These are phyloP conservation scores for Iberis pinnata DNA, from an alignment of 345 rosid species.

Conservation along the genomic window DNA sequence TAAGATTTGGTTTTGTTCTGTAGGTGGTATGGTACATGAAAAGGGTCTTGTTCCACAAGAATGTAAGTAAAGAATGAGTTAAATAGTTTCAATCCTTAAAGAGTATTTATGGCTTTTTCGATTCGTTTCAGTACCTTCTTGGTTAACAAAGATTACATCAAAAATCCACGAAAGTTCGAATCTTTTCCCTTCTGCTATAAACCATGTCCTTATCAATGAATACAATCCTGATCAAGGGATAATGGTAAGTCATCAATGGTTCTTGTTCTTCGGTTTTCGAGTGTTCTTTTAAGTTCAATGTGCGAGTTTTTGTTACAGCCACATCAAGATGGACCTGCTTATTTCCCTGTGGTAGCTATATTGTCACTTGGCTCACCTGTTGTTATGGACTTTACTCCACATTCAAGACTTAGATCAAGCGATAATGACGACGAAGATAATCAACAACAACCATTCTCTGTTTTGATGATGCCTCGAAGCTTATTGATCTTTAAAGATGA, in stretches of 20 bases:
- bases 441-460: slow-evolving; percentile 49
- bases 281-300: slow-evolving; percentile 2
- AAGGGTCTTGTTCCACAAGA: slow-evolving; percentile 91
- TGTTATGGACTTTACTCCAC: slow-evolving; percentile 81
- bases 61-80: slow-evolving; percentile 39
- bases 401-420: slow-evolving; percentile 43
- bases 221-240: slow-evolving; percentile 83
- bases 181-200: slow-evolving; percentile 63
- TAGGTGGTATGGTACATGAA: slow-evolving; percentile 95
- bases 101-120: background rate
- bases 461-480: slow-evolving; percentile 71
- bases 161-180: slow-evolving; percentile 59
- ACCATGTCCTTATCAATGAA: slow-evolving; percentile 87
- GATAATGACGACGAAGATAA: slow-evolving; percentile 23
- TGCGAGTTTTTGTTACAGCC: slow-evolving; percentile 45
- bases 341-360: slow-evolving; percentile 82
- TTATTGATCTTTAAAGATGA: slow-evolving; percentile 78
- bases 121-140: slow-evolving; percentile 62
- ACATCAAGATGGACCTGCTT: slow-evolving; percentile 95
- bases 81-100: background rate
- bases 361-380: slow-evolving; percentile 76
- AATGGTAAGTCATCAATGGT: slow-evolving; percentile 43
- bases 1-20: slow-evolving; percentile 12
- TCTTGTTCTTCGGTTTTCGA: background rate
- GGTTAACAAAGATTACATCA: slow-evolving; percentile 54